Base-by-base conservation (phyloP, 2,329 filamentous ascomycete species). In the Herpotrichia juniperi region DNA sequence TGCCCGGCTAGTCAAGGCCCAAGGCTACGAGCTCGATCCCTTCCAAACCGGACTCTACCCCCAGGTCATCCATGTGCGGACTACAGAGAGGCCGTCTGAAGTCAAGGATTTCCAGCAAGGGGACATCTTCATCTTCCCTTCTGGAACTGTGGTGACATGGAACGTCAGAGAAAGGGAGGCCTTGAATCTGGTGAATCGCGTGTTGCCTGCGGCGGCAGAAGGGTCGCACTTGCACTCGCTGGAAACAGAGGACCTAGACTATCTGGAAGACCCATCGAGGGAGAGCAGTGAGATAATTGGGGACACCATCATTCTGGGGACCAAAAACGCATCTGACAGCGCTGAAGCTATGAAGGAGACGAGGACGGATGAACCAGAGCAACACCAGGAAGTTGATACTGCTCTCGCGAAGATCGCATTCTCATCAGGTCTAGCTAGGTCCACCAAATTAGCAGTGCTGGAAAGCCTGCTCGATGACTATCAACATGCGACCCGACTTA, bases 401-500 rank as follows among this genome's bases (percentile, higher is more conserved):
- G 90, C 93, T 1, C 82, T 97, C 12, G 92, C 93, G 62, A 97
- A 97, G 71, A 93, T 97, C 56, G 94, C 94, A 37, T 97, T 97
- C 74, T 97, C 93, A 0, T 97, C 92, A 0, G 93, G 93, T 1
- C 83, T 99, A 9, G 93, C 94, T 4, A 84, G 94, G 48, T 94
- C 89, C 65, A 97, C 94, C 5, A 97, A 97, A 73, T 83, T 99
- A 11, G 93, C 92, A 31, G 91, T 96, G 2, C 83, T 99, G 19
- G 94, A 99, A 74, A 89, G 86, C 46, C 84, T 91, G 31, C 81
- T 97, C 14, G 87, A 85, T 34, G 84, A 86, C 46, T 97, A 97
- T 75, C 93, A 97, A 63, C 86, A 92, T 64, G 91, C 88, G 46
- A 97, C 93, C 1, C 86, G 90, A 54, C 81, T 84, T 46, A 96